phyloP scores from a whole-genome alignment of 1,284 basidiomycete genomes.

The Neolentinus lepideus region DNA sequence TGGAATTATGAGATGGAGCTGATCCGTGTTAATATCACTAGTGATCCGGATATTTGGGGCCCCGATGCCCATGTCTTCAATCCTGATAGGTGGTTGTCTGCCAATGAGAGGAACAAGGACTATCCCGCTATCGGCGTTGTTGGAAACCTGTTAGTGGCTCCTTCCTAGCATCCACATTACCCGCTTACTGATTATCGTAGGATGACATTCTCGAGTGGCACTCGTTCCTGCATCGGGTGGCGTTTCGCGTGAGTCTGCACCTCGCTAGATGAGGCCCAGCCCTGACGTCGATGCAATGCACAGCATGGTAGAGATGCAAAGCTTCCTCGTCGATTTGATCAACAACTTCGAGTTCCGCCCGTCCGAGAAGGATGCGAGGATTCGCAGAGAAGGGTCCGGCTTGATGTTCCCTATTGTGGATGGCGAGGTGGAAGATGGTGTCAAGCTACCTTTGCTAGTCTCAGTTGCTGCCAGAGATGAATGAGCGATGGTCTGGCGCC shows the following conservation, averaged over 20 bases:
- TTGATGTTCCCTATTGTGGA: conserved; percentile 6
- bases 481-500: neutral
- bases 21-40: too few species aligned
- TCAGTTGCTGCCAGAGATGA: neutral
- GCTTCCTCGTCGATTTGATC: conserved; percentile 9
- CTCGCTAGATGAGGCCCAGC: neutral
- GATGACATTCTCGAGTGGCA: neutral
- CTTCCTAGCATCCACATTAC: neutral
- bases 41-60: neutral
- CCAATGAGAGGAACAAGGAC: neutral
- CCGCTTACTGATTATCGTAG: neutral
- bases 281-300: neutral
- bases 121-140: neutral
- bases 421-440: conserved; percentile 1
- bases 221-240: neutral
- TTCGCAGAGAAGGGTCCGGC: conserved; percentile 2
- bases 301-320: conserved; percentile 9
- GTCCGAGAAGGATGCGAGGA: conserved; percentile 3
- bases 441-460: conserved; percentile 5
- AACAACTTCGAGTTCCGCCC: conserved; percentile 6
- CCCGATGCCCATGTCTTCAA: neutral
- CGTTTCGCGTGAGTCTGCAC: neutral
- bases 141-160: neutral
- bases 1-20: too few species aligned
- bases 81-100: neutral